Evolutionary conservation across 768 basidiomycete genomes (phyloP).

Genomic region (Serendipita sp.): DNA sequence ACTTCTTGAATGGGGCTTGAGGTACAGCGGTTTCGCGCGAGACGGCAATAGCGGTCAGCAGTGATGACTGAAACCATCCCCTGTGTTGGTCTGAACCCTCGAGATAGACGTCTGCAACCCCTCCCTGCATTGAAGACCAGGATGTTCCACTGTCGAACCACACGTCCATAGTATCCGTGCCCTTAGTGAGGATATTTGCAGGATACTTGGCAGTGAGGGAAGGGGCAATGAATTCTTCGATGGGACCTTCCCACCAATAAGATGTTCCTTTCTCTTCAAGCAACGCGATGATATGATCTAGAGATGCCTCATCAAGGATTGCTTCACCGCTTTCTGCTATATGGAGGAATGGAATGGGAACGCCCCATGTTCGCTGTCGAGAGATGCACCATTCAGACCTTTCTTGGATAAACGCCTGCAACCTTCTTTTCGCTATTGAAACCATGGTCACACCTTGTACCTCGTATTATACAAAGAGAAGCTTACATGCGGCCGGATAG

Average conservation of each 20-base stretch:
- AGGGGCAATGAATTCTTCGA: conserved; percentile 65
- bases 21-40: conserved; percentile 22
- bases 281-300: conserved; percentile 63
- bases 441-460: background rate
- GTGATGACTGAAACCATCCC: conserved; percentile 95
- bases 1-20: conserved; percentile 44
- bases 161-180: conserved; percentile 94
- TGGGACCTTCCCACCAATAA: conserved; percentile 87
- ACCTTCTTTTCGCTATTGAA: conserved; percentile 59
- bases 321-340: conserved; percentile 45
- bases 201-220: conserved; percentile 28
- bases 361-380: conserved; percentile 92
- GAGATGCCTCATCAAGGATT: conserved; percentile 43
- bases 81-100: conserved; percentile 97
- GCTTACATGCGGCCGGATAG: conserved; percentile 57
- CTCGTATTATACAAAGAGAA: conserved; percentile 7
- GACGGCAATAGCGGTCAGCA: conserved; percentile 59
- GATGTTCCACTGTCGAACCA: conserved; percentile 98
- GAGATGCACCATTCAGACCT: conserved; percentile 99
- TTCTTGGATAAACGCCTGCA: conserved; percentile 68
- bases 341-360: conserved; percentile 83
- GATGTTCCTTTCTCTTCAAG: conserved; percentile 54
- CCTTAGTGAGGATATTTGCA: conserved; percentile 43
- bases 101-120: conserved; percentile 64
- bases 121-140: conserved; percentile 58